phyloP scores from a whole-genome alignment of 148 eudicot genomes.

The Salicornia ramosissima region DNA sequence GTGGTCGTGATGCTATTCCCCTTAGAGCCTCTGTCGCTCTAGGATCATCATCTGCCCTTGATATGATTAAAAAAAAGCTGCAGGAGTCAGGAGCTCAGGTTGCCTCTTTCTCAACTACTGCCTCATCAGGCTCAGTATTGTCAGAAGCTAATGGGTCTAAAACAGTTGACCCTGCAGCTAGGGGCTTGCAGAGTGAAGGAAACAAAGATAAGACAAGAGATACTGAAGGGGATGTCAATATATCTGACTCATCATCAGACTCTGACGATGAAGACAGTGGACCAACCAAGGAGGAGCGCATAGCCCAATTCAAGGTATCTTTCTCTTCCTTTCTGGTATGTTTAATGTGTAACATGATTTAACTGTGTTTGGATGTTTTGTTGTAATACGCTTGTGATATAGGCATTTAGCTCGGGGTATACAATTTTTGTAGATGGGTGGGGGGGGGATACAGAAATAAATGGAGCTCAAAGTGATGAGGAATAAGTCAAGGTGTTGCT shows the following conservation, averaged over 20 bases:
- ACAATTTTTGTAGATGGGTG: not conserved
- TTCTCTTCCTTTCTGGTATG: not conserved
- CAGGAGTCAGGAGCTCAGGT: slow-evolving; percentile 82
- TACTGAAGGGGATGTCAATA: slow-evolving; percentile 49
- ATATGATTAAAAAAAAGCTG: slow-evolving; percentile 92
- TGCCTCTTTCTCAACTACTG: slow-evolving; percentile 43
- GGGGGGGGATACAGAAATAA: not conserved
- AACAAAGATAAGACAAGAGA: slow-evolving; percentile 76
- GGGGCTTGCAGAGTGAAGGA: slow-evolving; percentile 59
- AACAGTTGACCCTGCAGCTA: slow-evolving; percentile 46
- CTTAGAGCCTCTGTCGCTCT: slow-evolving; percentile 46
- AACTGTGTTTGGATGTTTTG: not conserved
- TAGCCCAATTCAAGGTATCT: slow-evolving; percentile 80
- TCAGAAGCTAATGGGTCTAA: slow-evolving; percentile 66
- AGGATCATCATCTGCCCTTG: slow-evolving; percentile 83
- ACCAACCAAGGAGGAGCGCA: slow-evolving; percentile 80
- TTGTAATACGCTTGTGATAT: slow-evolving; percentile 4
- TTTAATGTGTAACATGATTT: not conserved
- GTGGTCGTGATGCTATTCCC: slow-evolving; percentile 82
- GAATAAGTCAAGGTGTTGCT: no score
- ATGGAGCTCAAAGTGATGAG: no score
- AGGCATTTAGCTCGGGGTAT: not conserved
- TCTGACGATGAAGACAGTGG: slow-evolving; percentile 84
- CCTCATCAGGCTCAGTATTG: slow-evolving; percentile 42
- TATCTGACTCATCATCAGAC: slow-evolving; percentile 87